Base-by-base conservation (phyloP, 345 rosid species). In the Arabis alpina region DNA sequence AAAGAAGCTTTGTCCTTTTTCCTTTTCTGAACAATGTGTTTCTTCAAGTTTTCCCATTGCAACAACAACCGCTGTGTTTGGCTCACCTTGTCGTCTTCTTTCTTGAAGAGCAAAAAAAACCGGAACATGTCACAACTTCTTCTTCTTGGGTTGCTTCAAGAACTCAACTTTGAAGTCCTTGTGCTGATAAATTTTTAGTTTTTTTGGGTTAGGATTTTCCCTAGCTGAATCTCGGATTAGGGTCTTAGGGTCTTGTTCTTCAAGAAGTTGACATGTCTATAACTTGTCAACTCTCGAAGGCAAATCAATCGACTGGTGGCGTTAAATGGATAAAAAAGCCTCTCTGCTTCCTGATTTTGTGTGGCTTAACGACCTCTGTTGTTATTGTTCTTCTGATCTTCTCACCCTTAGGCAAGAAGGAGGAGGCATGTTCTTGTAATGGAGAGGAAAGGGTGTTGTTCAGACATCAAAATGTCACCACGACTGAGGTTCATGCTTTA, bases 381-480 rank as follows among this genome's bases (percentile, higher is more conserved):
- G 84, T 79, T 19, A 66, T 67, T 44, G 19, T 80, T 64, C 56
- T 86, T 56, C 77, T 80, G 75, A 63, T 77, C 59, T 66, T 80
- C 66, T 78, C 57, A 43, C 78, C 67, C 67, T 80, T 76, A 47
- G 50, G 73, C 51, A 56, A 70, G 30, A 61, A 62, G 51, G 75
- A 67, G 48, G 55, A 71, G 62, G 52, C 72, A 75, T 41, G 71
- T 43, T 79, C 77, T 40, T 73, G 82, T 82, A 87, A 72, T 68
- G 87, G 74, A 48, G 76, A 70, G 71, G 83, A 75, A 68, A 75
- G 66, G 66, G 80, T 83, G 72, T 77, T 82, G 55, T 68, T 79
- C 48, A 80, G 73, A 74, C 80, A 83, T 72, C 81, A 78, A 79
- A 88, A 90, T 75, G 81, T 87, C 61, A 87, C 90, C 81, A 76